phyloP scores from a whole-genome alignment of 768 basidiomycete species.

The Hypsizygus marmoreus region DNA sequence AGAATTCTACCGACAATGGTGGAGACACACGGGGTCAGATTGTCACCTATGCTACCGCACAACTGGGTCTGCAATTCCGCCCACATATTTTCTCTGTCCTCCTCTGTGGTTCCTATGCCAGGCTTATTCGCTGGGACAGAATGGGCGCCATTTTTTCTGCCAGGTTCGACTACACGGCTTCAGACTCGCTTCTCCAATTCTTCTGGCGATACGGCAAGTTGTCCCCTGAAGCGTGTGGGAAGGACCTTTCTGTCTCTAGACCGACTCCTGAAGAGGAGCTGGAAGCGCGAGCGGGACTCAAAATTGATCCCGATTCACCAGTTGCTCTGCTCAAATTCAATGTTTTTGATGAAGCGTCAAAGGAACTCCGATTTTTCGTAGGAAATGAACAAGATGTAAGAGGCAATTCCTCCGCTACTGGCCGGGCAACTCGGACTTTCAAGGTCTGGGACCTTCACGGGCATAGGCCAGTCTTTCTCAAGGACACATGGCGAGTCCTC shows the following conservation, averaged over 20 bases:
- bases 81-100: slow-evolving; percentile 4
- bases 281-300: not conserved
- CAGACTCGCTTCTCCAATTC: no score
- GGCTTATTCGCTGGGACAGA: no score
- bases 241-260: no score
- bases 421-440: not conserved
- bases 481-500: not conserved
- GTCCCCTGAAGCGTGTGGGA: no score
- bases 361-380: not conserved
- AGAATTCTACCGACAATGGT: no score
- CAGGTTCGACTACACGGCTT: no score
- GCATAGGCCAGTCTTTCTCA: not conserved
- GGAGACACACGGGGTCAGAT: not conserved
- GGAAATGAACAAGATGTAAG: no score
- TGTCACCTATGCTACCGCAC: not conserved
- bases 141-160: no score
- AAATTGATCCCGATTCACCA: not conserved
- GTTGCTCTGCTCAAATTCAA: not conserved
- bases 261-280: no score
- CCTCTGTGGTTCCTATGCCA: not conserved
- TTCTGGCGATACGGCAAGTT: no score
- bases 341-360: not conserved
- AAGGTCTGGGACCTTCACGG: no score
- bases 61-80: slow-evolving; percentile 6
- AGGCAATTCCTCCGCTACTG: not conserved